phyloP scores from a whole-genome alignment of 768 basidiomycete genomes.

The Leccinum longicurvipes region DNA sequence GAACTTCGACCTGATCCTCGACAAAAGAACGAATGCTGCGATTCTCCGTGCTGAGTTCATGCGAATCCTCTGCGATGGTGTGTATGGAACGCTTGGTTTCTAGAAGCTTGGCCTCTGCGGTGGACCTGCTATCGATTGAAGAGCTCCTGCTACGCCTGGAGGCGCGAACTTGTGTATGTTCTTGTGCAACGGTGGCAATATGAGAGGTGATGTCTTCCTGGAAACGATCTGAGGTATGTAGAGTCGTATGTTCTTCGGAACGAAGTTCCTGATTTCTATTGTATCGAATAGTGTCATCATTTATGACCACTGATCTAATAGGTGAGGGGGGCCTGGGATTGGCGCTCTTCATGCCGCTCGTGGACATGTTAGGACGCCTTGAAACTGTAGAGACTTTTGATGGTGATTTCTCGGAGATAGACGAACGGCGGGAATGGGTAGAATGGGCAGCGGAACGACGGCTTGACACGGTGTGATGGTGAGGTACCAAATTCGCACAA shows the following conservation, averaged over 20 bases:
- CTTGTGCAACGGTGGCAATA: constrained; percentile 4
- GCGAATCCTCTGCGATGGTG: constrained; percentile 28
- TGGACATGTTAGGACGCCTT: constrained; percentile 20
- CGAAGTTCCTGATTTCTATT: constrained; percentile 10
- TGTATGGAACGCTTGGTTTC: constrained; percentile 29
- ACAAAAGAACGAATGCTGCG: constrained; percentile 13
- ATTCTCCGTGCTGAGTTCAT: constrained; percentile 18
- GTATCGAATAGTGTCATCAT: constrained; percentile 11
- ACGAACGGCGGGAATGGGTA: constrained; percentile 24
- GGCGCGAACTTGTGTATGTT: constrained; percentile 12
- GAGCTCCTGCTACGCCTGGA: constrained; percentile 10
- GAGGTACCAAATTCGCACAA: constrained; percentile 33
- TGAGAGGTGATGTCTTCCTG: constrained; percentile 16
- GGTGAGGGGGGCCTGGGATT: constrained; percentile 10
- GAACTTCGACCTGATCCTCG: constrained; percentile 19
- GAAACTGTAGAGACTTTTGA: constrained; percentile 9
- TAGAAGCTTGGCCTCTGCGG: constrained; percentile 13
- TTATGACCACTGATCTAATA: constrained; percentile 7
- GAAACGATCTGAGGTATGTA: constrained; percentile 8
- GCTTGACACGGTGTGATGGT: constrained; percentile 25
- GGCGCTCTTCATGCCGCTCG: constrained; percentile 1
- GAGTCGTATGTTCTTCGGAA: constrained; percentile 17
- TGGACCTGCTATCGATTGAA: constrained; percentile 19
- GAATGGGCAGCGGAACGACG: constrained; percentile 29
- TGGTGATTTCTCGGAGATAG: constrained; percentile 19